Evolutionary conservation across 1,284 basidiomycete genomes (phyloP).

Genomic region (Pterulicium gracile): DNA sequence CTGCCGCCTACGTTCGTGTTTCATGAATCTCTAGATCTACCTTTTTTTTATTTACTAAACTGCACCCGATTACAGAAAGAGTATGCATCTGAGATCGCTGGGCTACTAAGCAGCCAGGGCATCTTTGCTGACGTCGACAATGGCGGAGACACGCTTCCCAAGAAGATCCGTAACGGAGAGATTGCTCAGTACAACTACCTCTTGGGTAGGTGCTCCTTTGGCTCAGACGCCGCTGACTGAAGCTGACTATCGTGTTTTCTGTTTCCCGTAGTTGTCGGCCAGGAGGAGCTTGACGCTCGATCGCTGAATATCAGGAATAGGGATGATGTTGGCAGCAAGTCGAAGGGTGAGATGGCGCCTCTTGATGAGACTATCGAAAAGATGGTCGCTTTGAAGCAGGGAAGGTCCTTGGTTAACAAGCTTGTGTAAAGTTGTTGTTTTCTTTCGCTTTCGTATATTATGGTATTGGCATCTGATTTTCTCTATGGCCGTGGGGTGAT

Average conservation of each 20-base stretch:
- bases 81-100: slow-evolving; percentile 77
- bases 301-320: slow-evolving; percentile 95
- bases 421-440: slow-evolving; percentile 15
- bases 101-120: slow-evolving; percentile 59
- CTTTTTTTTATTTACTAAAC: slow-evolving; percentile 5
- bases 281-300: slow-evolving; percentile 76
- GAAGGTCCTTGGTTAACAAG: slow-evolving; percentile 50
- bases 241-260: background rate
- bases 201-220: slow-evolving; percentile 74
- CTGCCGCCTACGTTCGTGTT: slow-evolving; percentile 66
- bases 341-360: slow-evolving; percentile 55
- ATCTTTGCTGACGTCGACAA: slow-evolving; percentile 91
- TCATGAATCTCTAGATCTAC: too few relatives aligned
- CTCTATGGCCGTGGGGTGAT: too few relatives aligned
- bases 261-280: slow-evolving; percentile 72
- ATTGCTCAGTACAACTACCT: slow-evolving; percentile 97
- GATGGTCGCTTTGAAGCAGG: slow-evolving; percentile 53
- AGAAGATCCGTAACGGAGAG: slow-evolving; percentile 94
- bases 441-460: too few relatives aligned
- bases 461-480: too few relatives aligned
- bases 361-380: slow-evolving; percentile 58
- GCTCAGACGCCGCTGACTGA: background rate
- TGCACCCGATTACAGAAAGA: slow-evolving; percentile 50
- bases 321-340: slow-evolving; percentile 82
- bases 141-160: slow-evolving; percentile 85